Evolutionary conservation across 306 rosid genomes (phyloP), one percentile per base, ranked within the genome.

Genomic region (Arachis hypogaea): DNA sequence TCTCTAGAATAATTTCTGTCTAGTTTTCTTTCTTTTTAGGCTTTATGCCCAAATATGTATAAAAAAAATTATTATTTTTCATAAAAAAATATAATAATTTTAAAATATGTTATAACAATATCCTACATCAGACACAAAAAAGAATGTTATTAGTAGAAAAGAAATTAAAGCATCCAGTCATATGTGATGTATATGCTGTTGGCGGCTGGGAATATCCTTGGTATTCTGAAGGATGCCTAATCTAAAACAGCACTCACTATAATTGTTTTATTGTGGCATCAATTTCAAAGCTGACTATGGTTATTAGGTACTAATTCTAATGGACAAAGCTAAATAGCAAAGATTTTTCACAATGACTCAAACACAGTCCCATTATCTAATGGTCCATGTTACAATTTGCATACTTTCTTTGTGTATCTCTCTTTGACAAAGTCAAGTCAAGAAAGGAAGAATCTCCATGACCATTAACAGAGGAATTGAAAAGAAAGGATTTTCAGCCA

Each of bases 141-240:
- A 22, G 28, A 22, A 22, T 46, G n/a, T 46, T 7, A 33, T 33
- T 33, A 33, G 4, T 4, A 33, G 4, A 4, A 33, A 33, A 2
- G 38, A 14, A n/a, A 56, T 42, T 11, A 38, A 78, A 74, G 55
- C 58, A 11, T 78, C 83, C 82, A 71, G 72, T 83, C 58, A 76
- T 0, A 43, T 55, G 38, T n/a, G 4, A 29, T 72, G 36, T 68
- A 55, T 76, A 56, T 83, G 87, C 80, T 68, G 56, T 44, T 72
- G 82, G 65, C 67, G 77, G 63, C 82, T 74, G 42, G 72, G 83
- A 78, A 82, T 82, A 78, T 78, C 68, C 82, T 47, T 66, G 75
- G 36, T 28, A 4, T 33, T 33, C 43, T 56, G 54, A 68, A 68
- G 38, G 74, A 73, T 61, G 68, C 73, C 49, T 63, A 11, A 3